Evolutionary conservation across 73 alveolate species (phyloP).

Genomic region (Paramecium bursaria): DNA sequence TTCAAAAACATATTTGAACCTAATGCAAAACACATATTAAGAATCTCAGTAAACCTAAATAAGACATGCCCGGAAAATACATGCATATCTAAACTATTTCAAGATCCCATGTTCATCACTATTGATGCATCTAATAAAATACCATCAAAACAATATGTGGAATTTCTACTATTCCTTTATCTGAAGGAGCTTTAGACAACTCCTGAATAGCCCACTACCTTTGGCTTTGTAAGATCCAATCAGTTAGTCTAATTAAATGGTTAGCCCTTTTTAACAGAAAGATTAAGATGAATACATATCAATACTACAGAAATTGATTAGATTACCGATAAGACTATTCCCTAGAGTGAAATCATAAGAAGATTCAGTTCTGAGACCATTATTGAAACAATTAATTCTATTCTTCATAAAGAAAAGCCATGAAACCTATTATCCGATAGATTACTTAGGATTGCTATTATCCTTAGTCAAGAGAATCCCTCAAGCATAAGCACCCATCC

Average conservation of each 20-base stretch:
- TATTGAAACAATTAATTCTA: slow-evolving; percentile 3
- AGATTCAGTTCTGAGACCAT: slow-evolving; percentile 35
- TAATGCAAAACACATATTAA: slow-evolving; percentile 12
- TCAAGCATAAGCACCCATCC: neutral
- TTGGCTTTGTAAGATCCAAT: slow-evolving; percentile 33
- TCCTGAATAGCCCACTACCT: slow-evolving; percentile 43
- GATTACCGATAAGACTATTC: slow-evolving; percentile 52
- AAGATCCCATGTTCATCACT: slow-evolving; percentile 1
- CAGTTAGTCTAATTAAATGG: neutral
- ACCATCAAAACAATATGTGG: slow-evolving; percentile 15
- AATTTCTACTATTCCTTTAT: slow-evolving; percentile 18
- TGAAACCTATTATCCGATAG: slow-evolving; percentile 54
- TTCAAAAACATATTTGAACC: slow-evolving; percentile 55
- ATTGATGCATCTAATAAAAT: neutral
- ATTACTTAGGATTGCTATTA: slow-evolving; percentile 27
- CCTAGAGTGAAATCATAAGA: slow-evolving; percentile 44
- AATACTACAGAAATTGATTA: neutral
- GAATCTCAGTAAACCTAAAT: slow-evolving; percentile 17
- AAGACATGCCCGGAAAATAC: slow-evolving; percentile 48
- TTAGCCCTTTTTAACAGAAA: neutral
- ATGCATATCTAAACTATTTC: slow-evolving; percentile 5
- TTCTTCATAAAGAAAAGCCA: slow-evolving; percentile 42
- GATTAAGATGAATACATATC: slow-evolving; percentile 63
- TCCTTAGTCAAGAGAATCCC: slow-evolving; percentile 46
- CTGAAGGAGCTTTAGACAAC: slow-evolving; percentile 37